phyloP scores from a whole-genome alignment of 495 filamentous ascomycete species.

The Neurospora sp. region DNA sequence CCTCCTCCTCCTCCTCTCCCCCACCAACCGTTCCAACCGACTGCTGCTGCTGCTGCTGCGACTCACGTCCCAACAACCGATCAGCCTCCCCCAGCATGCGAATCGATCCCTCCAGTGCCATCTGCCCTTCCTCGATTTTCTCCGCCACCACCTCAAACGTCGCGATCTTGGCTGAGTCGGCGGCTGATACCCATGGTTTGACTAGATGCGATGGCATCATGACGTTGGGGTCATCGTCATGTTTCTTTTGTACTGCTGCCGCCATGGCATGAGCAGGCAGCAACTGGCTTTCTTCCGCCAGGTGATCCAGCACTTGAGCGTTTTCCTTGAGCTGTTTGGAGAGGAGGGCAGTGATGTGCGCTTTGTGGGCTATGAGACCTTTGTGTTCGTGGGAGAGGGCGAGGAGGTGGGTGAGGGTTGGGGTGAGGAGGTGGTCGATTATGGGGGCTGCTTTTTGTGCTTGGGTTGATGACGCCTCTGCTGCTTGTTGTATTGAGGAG shows the following conservation, averaged over 20 bases:
- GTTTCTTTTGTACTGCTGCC: constrained; percentile 19
- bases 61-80: constrained; percentile 21
- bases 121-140: constrained; percentile 36
- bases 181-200: constrained; percentile 40
- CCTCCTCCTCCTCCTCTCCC: constrained; percentile 7
- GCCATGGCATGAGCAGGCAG: constrained; percentile 51
- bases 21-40: constrained; percentile 3
- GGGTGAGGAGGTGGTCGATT: constrained; percentile 33
- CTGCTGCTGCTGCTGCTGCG: constrained; percentile 4
- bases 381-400: constrained; percentile 53
- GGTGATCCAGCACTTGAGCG: constrained; percentile 44
- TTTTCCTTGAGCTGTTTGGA: constrained; percentile 50
- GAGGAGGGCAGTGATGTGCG: constrained; percentile 48
- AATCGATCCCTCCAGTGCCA: constrained; percentile 34
- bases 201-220: constrained; percentile 19
- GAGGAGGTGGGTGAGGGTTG: constrained; percentile 45
- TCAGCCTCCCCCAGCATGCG: constrained; percentile 27
- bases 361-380: constrained; percentile 51
- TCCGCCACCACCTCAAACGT: constrained; percentile 38
- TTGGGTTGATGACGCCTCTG: constrained; percentile 11
- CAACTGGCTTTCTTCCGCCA: constrained; percentile 61
- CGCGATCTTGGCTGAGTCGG: constrained; percentile 37
- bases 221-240: constrained; percentile 11
- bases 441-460: constrained; percentile 1
- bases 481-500: constrained; percentile 9